Conservation (phyloP, 805 yeast genomes). For the Saturnispora saitoi region DNA sequence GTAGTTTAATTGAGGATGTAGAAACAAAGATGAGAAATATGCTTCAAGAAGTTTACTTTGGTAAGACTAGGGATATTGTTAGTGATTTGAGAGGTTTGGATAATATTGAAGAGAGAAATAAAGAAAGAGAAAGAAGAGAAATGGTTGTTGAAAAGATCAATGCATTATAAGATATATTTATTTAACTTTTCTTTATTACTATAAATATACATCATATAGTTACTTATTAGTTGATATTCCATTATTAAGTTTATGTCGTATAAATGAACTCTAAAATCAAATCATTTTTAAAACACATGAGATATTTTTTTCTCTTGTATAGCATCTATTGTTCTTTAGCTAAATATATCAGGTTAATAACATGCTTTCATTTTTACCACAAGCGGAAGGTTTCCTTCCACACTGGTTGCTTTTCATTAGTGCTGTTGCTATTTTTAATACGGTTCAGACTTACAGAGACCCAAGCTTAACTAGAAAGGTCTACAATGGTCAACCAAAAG, state of each 20-base stretch:
- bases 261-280: no score
- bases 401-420: conserved; percentile 77
- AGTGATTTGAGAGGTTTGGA: conserved; percentile 52
- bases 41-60: conserved; percentile 90
- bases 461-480: conserved; percentile 70
- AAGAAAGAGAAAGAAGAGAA: conserved; percentile 33
- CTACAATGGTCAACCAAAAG: conserved; percentile 53
- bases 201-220: no score
- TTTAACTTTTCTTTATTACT: no score
- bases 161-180: background rate
- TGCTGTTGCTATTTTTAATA: conserved; percentile 85
- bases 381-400: conserved; percentile 52
- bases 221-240: background rate
- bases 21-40: conserved; percentile 81
- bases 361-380: conserved; percentile 29
- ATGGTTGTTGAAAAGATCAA: conserved; percentile 12
- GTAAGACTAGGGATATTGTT: conserved; percentile 83
- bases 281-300: no score
- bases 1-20: conserved; percentile 76
- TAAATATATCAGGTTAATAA: no score
- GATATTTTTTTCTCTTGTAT: no score
- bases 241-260: no score
- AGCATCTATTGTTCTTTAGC: no score
- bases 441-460: conserved; percentile 73
- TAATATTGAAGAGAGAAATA: conserved; percentile 28